These are phyloP conservation scores for Iris pallida DNA, from an alignment of 116 monocot genomes.

Conservation along the genomic window DNA sequence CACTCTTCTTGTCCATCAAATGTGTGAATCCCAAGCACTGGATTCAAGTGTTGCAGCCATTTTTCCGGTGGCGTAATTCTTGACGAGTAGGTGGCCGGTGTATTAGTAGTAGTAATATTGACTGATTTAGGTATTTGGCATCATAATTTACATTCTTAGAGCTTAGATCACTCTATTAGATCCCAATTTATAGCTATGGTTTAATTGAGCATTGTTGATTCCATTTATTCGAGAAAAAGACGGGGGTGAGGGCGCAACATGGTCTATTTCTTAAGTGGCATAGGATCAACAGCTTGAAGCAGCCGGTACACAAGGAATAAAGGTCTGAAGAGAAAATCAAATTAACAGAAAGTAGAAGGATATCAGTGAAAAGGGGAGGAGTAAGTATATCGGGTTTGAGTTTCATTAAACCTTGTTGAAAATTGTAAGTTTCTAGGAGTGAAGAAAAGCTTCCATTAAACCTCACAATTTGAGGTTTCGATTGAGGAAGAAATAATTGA, in stretches of 20 bases:
- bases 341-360: background rate
- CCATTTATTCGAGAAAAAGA: background rate
- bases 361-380: background rate
- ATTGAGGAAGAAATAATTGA: background rate
- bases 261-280: background rate
- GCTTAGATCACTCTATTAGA: background rate
- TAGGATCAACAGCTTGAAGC: background rate
- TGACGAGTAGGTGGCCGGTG: background rate
- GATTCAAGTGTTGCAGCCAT: conserved; percentile 8
- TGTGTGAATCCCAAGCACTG: conserved; percentile 11
- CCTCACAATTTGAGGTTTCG: no score
- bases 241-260: no score
- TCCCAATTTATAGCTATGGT: conserved; percentile 10
- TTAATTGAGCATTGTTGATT: conserved; percentile 12
- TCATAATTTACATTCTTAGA: conserved; percentile 1
- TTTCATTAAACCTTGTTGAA: no score
- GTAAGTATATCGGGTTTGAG: no score
- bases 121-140: conserved; percentile 6
- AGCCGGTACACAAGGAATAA: background rate
- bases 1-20: background rate
- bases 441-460: no score
- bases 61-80: conserved; percentile 6
- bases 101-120: background rate
- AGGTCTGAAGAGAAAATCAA: background rate
- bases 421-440: no score